These are phyloP conservation scores for Paraphoma sp. DNA, from an alignment of 2,329 filamentous ascomycete genomes.

Conservation along the genomic window DNA sequence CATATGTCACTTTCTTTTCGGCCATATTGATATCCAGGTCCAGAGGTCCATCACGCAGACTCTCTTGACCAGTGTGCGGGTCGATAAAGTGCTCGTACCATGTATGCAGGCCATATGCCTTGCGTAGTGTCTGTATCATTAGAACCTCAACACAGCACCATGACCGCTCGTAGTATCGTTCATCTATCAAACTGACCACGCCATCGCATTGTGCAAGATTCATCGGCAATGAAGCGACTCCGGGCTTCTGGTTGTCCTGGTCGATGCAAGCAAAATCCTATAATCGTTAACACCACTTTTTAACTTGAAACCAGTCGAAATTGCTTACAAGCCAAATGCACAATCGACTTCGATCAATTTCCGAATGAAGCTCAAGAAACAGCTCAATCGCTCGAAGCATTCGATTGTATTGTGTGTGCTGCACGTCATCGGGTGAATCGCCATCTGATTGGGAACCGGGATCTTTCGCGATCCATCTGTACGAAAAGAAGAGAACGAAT, in stretches of 20 bases:
- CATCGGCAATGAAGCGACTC: slow-evolving; percentile 47
- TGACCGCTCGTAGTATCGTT: slow-evolving; percentile 45
- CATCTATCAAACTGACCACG: slow-evolving; percentile 49
- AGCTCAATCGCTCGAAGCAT: slow-evolving; percentile 39
- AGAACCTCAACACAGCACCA: slow-evolving; percentile 50
- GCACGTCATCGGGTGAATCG: slow-evolving; percentile 36
- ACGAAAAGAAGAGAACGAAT: slow-evolving; percentile 48
- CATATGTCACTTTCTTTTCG: slow-evolving; percentile 15
- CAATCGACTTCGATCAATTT: slow-evolving; percentile 21
- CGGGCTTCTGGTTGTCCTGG: slow-evolving; percentile 42
- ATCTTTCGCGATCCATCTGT: slow-evolving; percentile 40
- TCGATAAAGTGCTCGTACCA: slow-evolving; percentile 37
- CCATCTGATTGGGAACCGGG: not conserved
- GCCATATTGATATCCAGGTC: slow-evolving; percentile 14
- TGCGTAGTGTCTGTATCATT: slow-evolving; percentile 41
- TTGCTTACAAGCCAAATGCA: slow-evolving; percentile 15
- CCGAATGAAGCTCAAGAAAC: slow-evolving; percentile 32
- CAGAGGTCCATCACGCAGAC: slow-evolving; percentile 5
- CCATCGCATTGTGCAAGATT: slow-evolving; percentile 50
- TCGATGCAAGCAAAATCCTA: slow-evolving; percentile 50
- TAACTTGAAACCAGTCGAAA: not conserved
- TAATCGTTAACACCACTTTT: not conserved
- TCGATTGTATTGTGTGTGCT: slow-evolving; percentile 41
- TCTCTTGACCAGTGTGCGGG: not conserved
- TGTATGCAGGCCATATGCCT: slow-evolving; percentile 39